phyloP scores from a whole-genome alignment of 225 moss, liverwort and hornwort genomes.

The Physcomitrium patens region DNA sequence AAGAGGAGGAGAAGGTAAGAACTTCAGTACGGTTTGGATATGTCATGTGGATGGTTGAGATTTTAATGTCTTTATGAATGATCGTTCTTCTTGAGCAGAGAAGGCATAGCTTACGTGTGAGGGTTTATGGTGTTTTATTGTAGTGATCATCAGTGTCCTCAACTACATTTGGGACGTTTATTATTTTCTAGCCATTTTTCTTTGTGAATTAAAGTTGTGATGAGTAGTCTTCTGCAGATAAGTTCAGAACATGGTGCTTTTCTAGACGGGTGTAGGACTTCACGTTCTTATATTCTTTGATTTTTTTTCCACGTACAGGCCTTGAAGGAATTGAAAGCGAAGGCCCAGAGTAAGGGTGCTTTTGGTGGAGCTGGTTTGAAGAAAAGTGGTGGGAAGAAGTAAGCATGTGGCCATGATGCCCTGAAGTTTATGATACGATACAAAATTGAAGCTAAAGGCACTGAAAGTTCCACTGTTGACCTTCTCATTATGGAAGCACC shows the following conservation, averaged over 20 bases:
- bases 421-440: constrained; percentile 27
- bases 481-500: constrained; percentile 32
- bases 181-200: not conserved
- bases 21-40: not conserved
- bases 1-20: constrained; percentile 72
- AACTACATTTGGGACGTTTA: not conserved
- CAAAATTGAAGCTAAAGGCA: constrained; percentile 22
- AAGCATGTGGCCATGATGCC: constrained; percentile 16
- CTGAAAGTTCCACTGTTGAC: constrained; percentile 20
- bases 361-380: constrained; percentile 97
- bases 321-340: constrained; percentile 90
- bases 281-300: not conserved
- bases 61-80: not conserved
- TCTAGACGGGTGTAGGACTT: not conserved
- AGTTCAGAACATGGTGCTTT: not conserved
- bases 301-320: constrained; percentile 51
- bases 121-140: not conserved
- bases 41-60: not conserved
- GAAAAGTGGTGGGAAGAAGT: constrained; percentile 95
- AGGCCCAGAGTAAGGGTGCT: constrained; percentile 88
- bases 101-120: not conserved
- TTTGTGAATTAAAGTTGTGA: not conserved
- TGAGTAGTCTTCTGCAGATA: not conserved
- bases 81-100: not conserved
- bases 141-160: not conserved